Evolutionary conservation across 352 stramenopile species (phyloP), one percentile per base, ranked within the genome.

Genomic region (Pythium plurisporium): DNA sequence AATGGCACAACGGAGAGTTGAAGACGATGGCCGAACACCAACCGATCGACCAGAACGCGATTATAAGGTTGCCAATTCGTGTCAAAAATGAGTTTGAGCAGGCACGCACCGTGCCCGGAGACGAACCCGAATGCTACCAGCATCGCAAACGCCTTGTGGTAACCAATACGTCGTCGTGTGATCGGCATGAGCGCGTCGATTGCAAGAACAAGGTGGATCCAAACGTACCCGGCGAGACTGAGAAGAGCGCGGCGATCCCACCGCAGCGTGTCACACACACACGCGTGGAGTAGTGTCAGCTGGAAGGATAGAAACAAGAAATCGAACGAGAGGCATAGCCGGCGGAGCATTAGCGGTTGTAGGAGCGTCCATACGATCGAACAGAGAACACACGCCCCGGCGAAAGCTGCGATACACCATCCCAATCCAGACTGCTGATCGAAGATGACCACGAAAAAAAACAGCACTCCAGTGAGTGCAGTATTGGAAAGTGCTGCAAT

Each of bases 231-330:
- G 10, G 61, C 23, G 2, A 56, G 20, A 12, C 69, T 55, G 1
- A 57, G 31, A 0, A 66, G 20, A 3, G 37, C 46, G 0, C 59
- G 55, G 0, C 8, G 25, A 30, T 73, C 63, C 69, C 66, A 77
- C 5, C 23, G 19, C 17, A 74, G 52, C 14, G 73, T 25, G 25
- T 73, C 62, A 22, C 66, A 67, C 1, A 65, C 37, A 12, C 57
- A 65, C 0, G 59, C 8, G 30, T 73, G 59, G 1, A 53, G 27
- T 12, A 70, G 9, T 1, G 56, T 60, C 19, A 73, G 42, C 47
- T 77, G 66, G 12, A 73, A 17, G 20, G 62, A 67, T 15, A 73
- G 25, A 27, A 73, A 73, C 11, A 47, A n/a, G 37, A 70, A 70
- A 31, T 77, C 69, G 23, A 74, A 77, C 37, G 63, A 71, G 9